These are phyloP conservation scores for Mycena galopus DNA, from an alignment of 768 basidiomycete genomes.

Conservation along the genomic window DNA sequence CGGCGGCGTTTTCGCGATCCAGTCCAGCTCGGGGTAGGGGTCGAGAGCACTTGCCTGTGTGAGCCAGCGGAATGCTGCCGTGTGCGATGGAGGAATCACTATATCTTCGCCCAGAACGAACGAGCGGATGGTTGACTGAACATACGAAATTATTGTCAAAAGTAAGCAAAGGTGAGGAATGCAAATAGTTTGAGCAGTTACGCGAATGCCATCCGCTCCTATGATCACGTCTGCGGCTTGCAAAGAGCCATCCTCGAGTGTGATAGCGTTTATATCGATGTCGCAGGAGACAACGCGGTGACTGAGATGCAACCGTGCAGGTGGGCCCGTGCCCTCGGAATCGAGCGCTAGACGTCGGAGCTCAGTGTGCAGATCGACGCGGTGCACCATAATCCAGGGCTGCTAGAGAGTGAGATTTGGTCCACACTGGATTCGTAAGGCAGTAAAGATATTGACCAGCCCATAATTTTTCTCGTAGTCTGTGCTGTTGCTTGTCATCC, in stretches of 20 bases:
- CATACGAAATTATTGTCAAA: neutral
- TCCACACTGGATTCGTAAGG: neutral
- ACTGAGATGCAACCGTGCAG: slow-evolving; percentile 14
- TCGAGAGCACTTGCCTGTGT: slow-evolving; percentile 13
- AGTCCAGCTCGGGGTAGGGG: slow-evolving; percentile 29
- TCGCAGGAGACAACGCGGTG: slow-evolving; percentile 26
- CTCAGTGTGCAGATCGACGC: slow-evolving; percentile 33
- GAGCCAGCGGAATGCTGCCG: slow-evolving; percentile 32
- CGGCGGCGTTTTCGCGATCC: slow-evolving; percentile 27
- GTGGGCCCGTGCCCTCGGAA: slow-evolving; percentile 7
- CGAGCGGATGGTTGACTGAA: slow-evolving; percentile 24
- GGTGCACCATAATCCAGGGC: slow-evolving; percentile 32
- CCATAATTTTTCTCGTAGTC: slow-evolving; percentile 28
- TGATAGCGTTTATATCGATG: slow-evolving; percentile 4
- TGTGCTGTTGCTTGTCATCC: slow-evolving; percentile 23
- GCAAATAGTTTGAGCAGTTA: neutral
- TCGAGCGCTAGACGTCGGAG: slow-evolving; percentile 19
- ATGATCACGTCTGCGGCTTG: slow-evolving; percentile 23
- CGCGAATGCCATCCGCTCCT: slow-evolving; percentile 33
- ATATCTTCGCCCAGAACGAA: slow-evolving; percentile 28
- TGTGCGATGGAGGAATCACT: slow-evolving; percentile 11
- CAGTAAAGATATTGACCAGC: neutral
- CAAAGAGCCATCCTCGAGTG: neutral
- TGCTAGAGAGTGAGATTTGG: neutral
- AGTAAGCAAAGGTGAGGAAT: neutral